Conservation (phyloP, 2,329 filamentous ascomycete genomes). For the Epicoccum sorghinum region DNA sequence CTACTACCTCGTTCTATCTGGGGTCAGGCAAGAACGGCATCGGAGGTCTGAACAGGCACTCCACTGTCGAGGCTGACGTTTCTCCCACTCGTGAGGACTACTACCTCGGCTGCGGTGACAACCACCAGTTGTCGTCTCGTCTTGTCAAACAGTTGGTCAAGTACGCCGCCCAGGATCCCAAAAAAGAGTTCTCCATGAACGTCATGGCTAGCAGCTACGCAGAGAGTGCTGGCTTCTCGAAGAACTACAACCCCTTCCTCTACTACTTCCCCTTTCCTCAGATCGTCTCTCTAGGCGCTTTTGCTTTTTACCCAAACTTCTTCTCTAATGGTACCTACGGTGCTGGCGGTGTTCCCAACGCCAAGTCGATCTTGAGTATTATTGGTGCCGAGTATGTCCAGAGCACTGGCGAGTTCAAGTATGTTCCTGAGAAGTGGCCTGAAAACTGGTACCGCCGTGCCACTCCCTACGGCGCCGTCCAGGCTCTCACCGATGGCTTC, state of each 20-base stretch:
- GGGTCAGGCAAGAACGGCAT: conserved; percentile 27
- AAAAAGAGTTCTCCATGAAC: conserved; percentile 33
- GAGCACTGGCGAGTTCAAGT: conserved; percentile 52
- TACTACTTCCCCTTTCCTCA: conserved; percentile 48
- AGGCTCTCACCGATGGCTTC: conserved; percentile 41
- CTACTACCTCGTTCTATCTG: conserved; percentile 27
- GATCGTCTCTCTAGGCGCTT: conserved; percentile 56
- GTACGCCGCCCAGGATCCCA: conserved; percentile 24
- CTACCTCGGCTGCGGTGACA: conserved; percentile 47
- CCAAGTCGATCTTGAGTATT: conserved; percentile 48
- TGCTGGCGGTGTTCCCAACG: conserved; percentile 43
- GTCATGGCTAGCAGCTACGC: conserved; percentile 34
- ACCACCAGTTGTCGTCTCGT: conserved; percentile 48
- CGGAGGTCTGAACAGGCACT: conserved; percentile 47
- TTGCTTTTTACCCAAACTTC: conserved; percentile 34
- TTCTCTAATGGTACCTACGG: conserved; percentile 47
- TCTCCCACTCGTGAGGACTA: conserved; percentile 45
- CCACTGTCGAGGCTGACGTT: conserved; percentile 48
- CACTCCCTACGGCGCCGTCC: conserved; percentile 55
- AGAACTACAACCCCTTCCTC: conserved; percentile 53
- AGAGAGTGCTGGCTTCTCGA: conserved; percentile 51
- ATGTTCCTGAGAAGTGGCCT: conserved; percentile 59
- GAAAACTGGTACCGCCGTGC: conserved; percentile 59
- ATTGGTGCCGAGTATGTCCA: conserved; percentile 56
- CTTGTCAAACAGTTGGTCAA: conserved; percentile 24